phyloP scores from a whole-genome alignment of 441 rosid species.

The Caryocar brasiliense region DNA sequence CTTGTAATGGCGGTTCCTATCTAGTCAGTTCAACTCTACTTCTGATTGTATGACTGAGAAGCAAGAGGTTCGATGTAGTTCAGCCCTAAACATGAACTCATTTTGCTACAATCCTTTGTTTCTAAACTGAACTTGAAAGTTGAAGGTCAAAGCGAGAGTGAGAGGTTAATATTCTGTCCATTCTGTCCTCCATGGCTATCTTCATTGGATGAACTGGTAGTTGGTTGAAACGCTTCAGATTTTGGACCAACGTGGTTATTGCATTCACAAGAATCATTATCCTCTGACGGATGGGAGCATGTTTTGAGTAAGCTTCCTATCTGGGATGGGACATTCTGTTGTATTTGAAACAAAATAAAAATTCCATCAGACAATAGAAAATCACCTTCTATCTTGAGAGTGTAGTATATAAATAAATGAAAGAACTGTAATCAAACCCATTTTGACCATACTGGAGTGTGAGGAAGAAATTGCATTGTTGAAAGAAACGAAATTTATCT shows the following conservation, averaged over 20 bases:
- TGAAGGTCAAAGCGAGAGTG: conserved; percentile 19
- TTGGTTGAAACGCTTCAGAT: not conserved
- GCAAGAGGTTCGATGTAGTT: no score
- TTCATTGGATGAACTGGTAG: not conserved
- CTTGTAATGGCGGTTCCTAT: no score
- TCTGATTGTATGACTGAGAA: no score
- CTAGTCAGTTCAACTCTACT: no score
- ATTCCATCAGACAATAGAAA: not conserved
- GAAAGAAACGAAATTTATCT: no score
- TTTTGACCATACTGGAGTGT: no score
- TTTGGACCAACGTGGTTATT: not conserved
- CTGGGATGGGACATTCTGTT: not conserved
- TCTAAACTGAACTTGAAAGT: conserved; percentile 3
- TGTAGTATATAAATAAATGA: no score
- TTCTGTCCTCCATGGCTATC: conserved; percentile 1
- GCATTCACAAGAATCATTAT: conserved; percentile 11
- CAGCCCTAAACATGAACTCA: no score
- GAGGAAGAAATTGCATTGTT: no score
- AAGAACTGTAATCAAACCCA: no score
- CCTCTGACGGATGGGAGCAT: not conserved
- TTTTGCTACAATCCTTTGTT: no score
- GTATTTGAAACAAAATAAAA: not conserved
- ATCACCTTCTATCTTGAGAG: no score
- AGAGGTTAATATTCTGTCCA: conserved; percentile 11
- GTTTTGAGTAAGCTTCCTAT: not conserved